Evolutionary conservation across 495 filamentous ascomycete species (phyloP).

Genomic region (Amorphotheca resinae): DNA sequence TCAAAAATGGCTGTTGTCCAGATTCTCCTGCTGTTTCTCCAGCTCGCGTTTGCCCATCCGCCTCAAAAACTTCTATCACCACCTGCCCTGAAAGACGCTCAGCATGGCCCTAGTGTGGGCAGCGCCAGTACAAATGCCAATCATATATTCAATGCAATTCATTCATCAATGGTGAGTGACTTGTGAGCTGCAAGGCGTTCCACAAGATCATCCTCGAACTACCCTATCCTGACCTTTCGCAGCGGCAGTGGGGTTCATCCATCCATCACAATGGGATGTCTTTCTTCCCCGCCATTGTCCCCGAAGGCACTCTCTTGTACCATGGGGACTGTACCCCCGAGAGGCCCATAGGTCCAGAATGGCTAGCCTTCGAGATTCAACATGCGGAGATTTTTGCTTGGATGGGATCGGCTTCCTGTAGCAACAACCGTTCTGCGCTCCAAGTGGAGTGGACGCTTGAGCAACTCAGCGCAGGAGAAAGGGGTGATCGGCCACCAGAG

Average conservation of each 20-base stretch:
- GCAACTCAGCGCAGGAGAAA: background rate
- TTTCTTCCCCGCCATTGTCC: constrained; percentile 44
- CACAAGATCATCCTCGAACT: background rate
- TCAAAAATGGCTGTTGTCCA: background rate
- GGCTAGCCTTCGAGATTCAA: constrained; percentile 57
- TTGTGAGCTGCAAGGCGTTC: background rate
- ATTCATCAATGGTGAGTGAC: constrained; percentile 37
- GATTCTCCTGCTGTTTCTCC: background rate
- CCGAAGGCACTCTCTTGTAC: constrained; percentile 45
- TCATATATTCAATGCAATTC: constrained; percentile 53
- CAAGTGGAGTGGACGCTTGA: background rate
- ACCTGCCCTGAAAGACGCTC: background rate
- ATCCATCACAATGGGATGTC: constrained; percentile 58
- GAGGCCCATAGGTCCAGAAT: constrained; percentile 39
- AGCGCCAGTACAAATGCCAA: constrained; percentile 31
- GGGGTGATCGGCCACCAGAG: background rate
- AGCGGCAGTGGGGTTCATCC: constrained; percentile 53
- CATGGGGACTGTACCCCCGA: constrained; percentile 35
- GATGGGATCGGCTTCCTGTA: background rate
- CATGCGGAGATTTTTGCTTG: constrained; percentile 46
- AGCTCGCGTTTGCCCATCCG: background rate
- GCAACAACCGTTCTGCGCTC: background rate
- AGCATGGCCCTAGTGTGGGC: background rate
- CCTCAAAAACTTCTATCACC: constrained; percentile 1
- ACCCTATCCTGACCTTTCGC: background rate